Base-by-base conservation (phyloP, 1,284 basidiomycete genomes). In the Cerrena zonata region DNA sequence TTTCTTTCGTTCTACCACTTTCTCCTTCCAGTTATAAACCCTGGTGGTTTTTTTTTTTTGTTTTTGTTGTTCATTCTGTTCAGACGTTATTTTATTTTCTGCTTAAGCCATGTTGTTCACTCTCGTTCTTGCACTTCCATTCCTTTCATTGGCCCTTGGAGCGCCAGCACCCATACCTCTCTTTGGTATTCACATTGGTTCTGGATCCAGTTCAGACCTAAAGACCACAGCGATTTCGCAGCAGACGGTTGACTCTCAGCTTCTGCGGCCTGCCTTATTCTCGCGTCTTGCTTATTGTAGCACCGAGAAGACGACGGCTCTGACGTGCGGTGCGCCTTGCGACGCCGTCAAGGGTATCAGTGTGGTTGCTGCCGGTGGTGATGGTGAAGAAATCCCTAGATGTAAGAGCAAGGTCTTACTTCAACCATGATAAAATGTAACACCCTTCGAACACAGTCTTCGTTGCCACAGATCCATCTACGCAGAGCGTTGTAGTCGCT, bases 401-500 rank as follows among this genome's bases (percentile, higher is more conserved):
- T 72, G 70, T 72, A 48, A 56, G 64, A 59, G n/a, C n/a, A n/a
- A 12, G 18, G 30, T 34, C 30, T 34, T 15, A 23, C 30, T 7
- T 34, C 30, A 15, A 34, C 50, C 7, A 34, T 34, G 7, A 34
- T 34, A 7, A 34, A 34, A 34, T 7, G 7, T 34, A 7, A 7
- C 30, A 19, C 39, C 39, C 5, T 19, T 45, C 45, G 22, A 18
- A 19, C 27, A 2, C 44, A 74, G 71, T 69, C 60, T 76, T 69
- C 55, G 60, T 77, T 38, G 74, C 73, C 1, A 63, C 70, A 45
- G 74, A 77, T 54, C 60, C 64, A 3, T 55, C 61, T 7, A 61
- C 64, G 7, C 55, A 74, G 45, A 65, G 63, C 21, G 62, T 78
- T 49, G 69, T 76, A 34, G 72, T 77, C n/a, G 72, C 75, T 3